Base-by-base conservation (phyloP, 2,329 filamentous ascomycete species). In the Eutypa lata region DNA sequence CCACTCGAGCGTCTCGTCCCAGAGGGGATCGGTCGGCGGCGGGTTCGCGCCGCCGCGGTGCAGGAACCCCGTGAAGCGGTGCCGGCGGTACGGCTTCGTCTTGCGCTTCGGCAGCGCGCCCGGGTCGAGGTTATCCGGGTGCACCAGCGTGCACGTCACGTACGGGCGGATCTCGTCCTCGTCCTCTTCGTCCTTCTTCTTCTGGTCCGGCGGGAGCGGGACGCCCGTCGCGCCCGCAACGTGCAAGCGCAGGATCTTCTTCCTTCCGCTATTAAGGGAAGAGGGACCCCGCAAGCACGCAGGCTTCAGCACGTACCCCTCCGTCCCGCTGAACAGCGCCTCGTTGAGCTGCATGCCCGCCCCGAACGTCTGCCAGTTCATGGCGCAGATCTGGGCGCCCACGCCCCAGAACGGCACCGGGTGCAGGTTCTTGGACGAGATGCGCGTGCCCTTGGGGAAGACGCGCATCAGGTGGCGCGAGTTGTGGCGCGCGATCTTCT, bases 361-460 rank as follows among this genome's bases (percentile, higher is more conserved):
- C 33, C 83, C 83, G 57, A 87, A 89, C 0, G 79, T 86, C 62
- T 89, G 86, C 81, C 84, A 86, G 69, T 89, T 89, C 49, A 89
- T 74, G 3, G 86, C 86, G 63, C 83, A 87, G 46, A 89, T 84
- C 61, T 89, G 86, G 2, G 85, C 84, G 1, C 86, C 86, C 3
- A 87, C 65, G 7, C 76, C 83, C 86, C 86, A 89, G 64, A 86
- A 88, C 0, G 78, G 76, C 0, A 84, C 76, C 0, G 83, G 84
- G 50, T 77, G 76, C 2, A 89, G 76, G 62, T 89, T 89, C 35
- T 75, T 77, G 2, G 84, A 88, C 0, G 81, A 82, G 64, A 89
- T 88, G 43, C 86, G 81, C 0, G 84, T 87, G 47, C 86, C 86
- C 61, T 88, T 88, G 37, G 86, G 86, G 58, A 76, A 89, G 1